Conservation (phyloP, 2,329 filamentous ascomycete genomes). For the Calonectria multiphialidica region DNA sequence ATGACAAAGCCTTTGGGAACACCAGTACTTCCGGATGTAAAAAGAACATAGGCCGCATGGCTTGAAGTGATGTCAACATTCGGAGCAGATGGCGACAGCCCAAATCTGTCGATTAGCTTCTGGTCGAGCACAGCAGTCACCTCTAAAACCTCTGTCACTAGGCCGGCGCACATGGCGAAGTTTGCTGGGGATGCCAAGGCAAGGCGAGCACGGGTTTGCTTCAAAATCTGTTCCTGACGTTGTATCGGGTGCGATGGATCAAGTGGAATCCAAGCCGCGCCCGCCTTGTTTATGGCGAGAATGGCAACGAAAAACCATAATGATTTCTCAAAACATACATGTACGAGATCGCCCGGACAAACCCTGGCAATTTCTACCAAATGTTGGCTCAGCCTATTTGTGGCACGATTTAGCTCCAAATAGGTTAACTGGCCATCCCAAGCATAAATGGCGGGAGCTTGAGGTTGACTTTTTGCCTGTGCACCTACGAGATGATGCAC, state of each 20-base stretch:
- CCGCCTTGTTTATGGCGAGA: slow-evolving; percentile 49
- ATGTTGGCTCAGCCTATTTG: not conserved
- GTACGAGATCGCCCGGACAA: slow-evolving; percentile 3
- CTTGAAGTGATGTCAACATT: not conserved
- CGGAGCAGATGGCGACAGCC: not conserved
- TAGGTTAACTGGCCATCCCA: slow-evolving; percentile 45
- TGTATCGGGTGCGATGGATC: slow-evolving; percentile 53
- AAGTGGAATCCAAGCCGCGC: slow-evolving; percentile 45
- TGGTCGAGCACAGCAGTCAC: not conserved
- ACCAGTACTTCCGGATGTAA: slow-evolving; percentile 68
- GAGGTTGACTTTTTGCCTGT: slow-evolving; percentile 18
- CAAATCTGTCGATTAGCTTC: not conserved
- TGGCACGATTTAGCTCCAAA: slow-evolving; percentile 6
- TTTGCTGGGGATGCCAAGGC: not conserved
- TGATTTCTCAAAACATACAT: slow-evolving; percentile 27
- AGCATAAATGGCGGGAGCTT: slow-evolving; percentile 13
- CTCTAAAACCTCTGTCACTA: not conserved
- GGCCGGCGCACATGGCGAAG: not conserved
- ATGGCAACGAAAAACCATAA: slow-evolving; percentile 39
- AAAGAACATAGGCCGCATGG: slow-evolving; percentile 54
- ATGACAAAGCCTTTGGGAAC: slow-evolving; percentile 64
- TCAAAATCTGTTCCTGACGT: slow-evolving; percentile 1
- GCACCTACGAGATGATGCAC: slow-evolving; percentile 35
- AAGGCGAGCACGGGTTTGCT: not conserved
- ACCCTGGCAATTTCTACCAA: slow-evolving; percentile 20